Evolutionary conservation across 2,329 filamentous ascomycete species (phyloP), one percentile per base, ranked within the genome.

Genomic region (Paramyrothecium sp.): DNA sequence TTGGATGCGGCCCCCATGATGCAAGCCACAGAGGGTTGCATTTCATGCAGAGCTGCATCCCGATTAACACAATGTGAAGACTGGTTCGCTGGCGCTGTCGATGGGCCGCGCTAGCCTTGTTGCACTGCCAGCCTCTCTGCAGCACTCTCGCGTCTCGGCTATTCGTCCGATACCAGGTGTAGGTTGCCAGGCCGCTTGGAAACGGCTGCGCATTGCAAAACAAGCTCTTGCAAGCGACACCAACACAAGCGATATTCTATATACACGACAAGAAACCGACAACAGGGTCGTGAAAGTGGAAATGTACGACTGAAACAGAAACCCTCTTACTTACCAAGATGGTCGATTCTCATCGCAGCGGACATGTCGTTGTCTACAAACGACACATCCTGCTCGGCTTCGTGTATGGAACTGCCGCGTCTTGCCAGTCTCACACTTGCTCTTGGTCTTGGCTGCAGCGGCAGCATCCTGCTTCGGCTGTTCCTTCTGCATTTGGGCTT

Each of bases 341-440:
- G 63, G 63, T 3, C 55, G 54, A 17, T 38, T 54, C 3, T 61
- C 63, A 20, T 65, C 63, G 16, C 63, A 65, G 4, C 63, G 63
- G 7, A 66, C 57, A 21, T 63, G 63, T 7, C 63, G 63, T 12
- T 59, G 62, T 21, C 64, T 61, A 34, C 63, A 65, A 0, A 62
- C 63, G 52, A 63, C 50, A 53, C 63, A 65, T 23, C 63, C 63
- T 3, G 50, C 55, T 33, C 57, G 59, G 33, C 63, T 65, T 21
- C 63, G 61, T 5, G 60, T 65, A 51, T 66, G 63, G 47, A 58
- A 58, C 44, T 58, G 62, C 1, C 63, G 63, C 5, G 56, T 51
- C 3, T 41, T 46, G 51, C 38, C 38, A 44, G 38, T 16, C 13
- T 44, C 38, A 19, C 5, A 17, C 38, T 44, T 44, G 38, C 13